These are phyloP conservation scores for Imleria badia DNA, from an alignment of 768 basidiomycete species.

Conservation along the genomic window DNA sequence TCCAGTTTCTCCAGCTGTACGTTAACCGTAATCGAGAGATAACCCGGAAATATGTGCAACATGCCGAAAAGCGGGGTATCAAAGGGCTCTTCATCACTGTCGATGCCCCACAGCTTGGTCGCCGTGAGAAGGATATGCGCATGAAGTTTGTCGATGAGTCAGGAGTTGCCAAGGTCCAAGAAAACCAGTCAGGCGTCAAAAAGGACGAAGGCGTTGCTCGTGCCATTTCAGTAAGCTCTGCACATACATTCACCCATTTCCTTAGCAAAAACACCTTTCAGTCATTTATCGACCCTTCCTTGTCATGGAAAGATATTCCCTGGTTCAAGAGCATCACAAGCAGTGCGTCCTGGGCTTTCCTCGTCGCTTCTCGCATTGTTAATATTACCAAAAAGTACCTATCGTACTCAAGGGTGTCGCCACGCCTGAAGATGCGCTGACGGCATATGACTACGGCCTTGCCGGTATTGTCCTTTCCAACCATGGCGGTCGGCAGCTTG, in stretches of 20 bases:
- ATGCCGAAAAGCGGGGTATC: conserved; percentile 84
- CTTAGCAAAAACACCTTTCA: conserved; percentile 31
- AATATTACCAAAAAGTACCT: conserved; percentile 56
- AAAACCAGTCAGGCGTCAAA: conserved; percentile 24
- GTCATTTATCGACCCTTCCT: conserved; percentile 89
- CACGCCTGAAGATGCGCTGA: conserved; percentile 81
- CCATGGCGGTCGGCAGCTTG: conserved; percentile 73
- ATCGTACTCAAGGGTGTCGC: conserved; percentile 82
- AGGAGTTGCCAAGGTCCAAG: conserved; percentile 25
- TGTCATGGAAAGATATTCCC: conserved; percentile 64
- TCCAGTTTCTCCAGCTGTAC: conserved; percentile 81
- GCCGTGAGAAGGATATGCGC: conserved; percentile 92
- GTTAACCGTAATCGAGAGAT: conserved; percentile 88
- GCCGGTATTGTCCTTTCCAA: conserved; percentile 78
- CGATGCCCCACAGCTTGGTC: conserved; percentile 90
- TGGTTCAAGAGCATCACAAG: conserved; percentile 77
- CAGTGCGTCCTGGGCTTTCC: conserved; percentile 38
- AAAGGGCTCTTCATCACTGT: conserved; percentile 94
- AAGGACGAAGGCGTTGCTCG: conserved; percentile 79
- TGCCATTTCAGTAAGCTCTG: conserved; percentile 71
- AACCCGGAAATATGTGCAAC: conserved; percentile 80
- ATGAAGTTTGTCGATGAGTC: conserved; percentile 84
- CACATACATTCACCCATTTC: conserved; percentile 29
- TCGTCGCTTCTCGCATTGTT: not conserved
- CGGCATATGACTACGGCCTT: conserved; percentile 71